A percentile compares a stretch with the other conserved stretches of the same genome.
Conservation (phyloP, 805 yeast species). For the Wickerhamomyces strasburgensis region DNA sequence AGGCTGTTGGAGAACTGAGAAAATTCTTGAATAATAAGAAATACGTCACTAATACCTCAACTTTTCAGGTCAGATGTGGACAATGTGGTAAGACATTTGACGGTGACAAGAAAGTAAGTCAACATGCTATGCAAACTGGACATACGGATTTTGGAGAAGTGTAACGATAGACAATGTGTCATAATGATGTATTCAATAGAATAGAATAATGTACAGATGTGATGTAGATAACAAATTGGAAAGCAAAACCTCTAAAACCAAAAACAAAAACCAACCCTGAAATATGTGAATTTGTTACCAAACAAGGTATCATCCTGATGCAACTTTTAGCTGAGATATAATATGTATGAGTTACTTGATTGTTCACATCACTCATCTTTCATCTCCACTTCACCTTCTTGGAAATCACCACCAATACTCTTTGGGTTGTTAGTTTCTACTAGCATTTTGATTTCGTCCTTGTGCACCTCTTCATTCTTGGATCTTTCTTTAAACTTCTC, state of each 20-base stretch:
- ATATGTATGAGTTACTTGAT: too few relatives aligned
- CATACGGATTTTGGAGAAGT: constrained; percentile 57
- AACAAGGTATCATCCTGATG: too few relatives aligned
- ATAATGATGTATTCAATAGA: neutral
- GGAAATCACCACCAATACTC: constrained; percentile 23
- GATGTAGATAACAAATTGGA: neutral
- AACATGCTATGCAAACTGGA: constrained; percentile 59
- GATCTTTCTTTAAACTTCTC: constrained; percentile 50
- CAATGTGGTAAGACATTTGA: constrained; percentile 45
- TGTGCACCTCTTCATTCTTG: constrained; percentile 41
- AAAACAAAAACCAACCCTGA: too few relatives aligned
- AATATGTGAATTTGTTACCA: neutral
- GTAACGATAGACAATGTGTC: too few relatives aligned
- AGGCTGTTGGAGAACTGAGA: constrained; percentile 37
- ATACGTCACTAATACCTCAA: constrained; percentile 61
- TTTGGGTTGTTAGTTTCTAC: constrained; percentile 24
- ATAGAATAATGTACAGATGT: constrained; percentile 4
- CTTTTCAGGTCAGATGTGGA: constrained; percentile 52
- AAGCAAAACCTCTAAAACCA: neutral
- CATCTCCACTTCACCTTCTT: constrained; percentile 8
- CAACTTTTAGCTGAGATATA: too few relatives aligned
- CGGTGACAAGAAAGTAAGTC: constrained; percentile 62
- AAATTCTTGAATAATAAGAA: constrained; percentile 43
- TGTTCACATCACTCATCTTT: constrained; percentile 5
- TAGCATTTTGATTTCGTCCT: constrained; percentile 35